Base-by-base conservation (phyloP, 805 yeast species). In the Zygoascus flipseniorum region DNA sequence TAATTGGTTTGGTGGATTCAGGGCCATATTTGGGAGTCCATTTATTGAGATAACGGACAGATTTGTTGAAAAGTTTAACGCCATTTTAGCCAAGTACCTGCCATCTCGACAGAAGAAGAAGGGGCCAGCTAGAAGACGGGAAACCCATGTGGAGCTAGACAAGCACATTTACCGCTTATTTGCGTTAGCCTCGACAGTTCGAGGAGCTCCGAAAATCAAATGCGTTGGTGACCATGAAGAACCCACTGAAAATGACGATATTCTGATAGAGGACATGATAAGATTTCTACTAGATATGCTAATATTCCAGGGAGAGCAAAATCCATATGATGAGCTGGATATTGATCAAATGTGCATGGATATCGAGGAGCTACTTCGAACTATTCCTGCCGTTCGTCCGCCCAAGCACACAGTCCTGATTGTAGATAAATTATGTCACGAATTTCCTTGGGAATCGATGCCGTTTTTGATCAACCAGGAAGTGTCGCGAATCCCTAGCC, bases 401-500 rank as follows among this genome's bases (percentile, higher is more conserved):
- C 53, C 55, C 10, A 69, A 73, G 6, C 97, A 90, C 65, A 70
- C 84, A 0, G 81, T 92, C 1, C 69, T 93, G 48, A 71, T 93
- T 2, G 79, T 88, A 2, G 83, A 90, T 26, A 76, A 82, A 49
- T 69, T 71, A 8, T 83, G 95, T 58, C 78, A 79, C n/a, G 64
- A 67, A 18, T 72, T 93, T 32, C 99, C 99, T 0, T 93, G 98
- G 98, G 99, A 93, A 62, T 82, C 89, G 1, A 63, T 90, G 32
- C 76, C 81, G 0, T 74, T 76, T 45, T 65, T 90, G 52, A 67
- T 78, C 50, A 63, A 64, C 0, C 70, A 68, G 47, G 81, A 95
- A 0, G 76, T 86, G 0, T 79, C 95, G 0, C 72, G 98, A 58
- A 76, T 89, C 67, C 95, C 97, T 0, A 85, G 95, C 0, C 53